Percentiles rank a stretch among this genome's conserved stretches.
Conservation (phyloP, 1,139 yeast species). For the Suhomyces bribrorum region DNA sequence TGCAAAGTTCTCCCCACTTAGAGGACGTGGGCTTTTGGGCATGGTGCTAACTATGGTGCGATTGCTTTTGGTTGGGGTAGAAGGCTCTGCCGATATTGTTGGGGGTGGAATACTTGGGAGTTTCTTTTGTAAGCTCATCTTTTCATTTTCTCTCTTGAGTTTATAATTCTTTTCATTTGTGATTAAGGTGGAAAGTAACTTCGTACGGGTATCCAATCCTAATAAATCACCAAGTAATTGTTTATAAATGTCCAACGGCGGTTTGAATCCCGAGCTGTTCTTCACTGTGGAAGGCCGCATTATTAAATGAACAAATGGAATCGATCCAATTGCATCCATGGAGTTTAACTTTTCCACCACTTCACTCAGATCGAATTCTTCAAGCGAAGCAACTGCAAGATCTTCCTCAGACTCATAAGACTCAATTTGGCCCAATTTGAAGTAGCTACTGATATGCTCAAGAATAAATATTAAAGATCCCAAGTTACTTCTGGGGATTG, state of each 20-base stretch:
- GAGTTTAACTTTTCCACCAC: conserved; percentile 29
- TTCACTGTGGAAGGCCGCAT: conserved; percentile 45
- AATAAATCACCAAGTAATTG: conserved; percentile 33
- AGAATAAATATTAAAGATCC: conserved; percentile 39
- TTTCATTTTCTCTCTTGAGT: conserved; percentile 33
- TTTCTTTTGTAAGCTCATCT: conserved; percentile 30
- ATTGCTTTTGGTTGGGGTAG: conserved; percentile 10
- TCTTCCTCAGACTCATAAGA: conserved; percentile 36
- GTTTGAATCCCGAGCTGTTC: conserved; percentile 42
- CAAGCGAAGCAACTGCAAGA: not conserved
- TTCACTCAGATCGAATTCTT: conserved; percentile 14
- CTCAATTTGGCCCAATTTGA: conserved; percentile 26
- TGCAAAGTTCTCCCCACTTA: conserved; percentile 34
- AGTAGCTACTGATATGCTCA: conserved; percentile 37
- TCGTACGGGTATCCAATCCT: conserved; percentile 24
- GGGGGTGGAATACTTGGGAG: conserved; percentile 20
- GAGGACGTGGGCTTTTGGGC: conserved; percentile 25
- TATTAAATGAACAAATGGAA: conserved; percentile 46
- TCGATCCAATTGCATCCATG: conserved; percentile 40
- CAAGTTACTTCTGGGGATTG: conserved; percentile 46
- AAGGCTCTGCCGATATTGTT: conserved; percentile 8
- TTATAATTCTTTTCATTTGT: conserved; percentile 31
- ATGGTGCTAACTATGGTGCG: conserved; percentile 10
- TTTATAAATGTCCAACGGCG: conserved; percentile 36
- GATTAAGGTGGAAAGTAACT: conserved; percentile 30